phyloP scores from a whole-genome alignment of 179 eudicot genomes.

The Silene coronaria region DNA sequence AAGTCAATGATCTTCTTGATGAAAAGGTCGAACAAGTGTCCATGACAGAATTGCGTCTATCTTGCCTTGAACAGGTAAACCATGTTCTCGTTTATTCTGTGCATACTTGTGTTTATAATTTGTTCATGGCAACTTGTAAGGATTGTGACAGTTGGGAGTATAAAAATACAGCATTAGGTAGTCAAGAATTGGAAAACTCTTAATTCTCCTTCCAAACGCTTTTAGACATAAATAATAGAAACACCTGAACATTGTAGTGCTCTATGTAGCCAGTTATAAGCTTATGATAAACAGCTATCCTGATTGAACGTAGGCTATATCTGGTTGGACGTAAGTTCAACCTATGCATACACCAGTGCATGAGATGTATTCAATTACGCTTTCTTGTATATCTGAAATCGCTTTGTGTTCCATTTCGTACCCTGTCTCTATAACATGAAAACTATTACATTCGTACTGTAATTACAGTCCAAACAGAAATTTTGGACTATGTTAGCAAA shows the following conservation, averaged over 20 bases:
- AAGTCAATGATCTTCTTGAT: constrained; percentile 69
- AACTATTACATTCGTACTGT: no score
- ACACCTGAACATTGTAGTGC: background rate
- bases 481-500: no score
- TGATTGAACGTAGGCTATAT: no score
- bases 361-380: no score
- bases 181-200: background rate
- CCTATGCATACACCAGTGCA: no score
- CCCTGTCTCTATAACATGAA: no score
- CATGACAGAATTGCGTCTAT: constrained; percentile 59
- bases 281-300: no score
- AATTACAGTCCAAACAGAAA: no score
- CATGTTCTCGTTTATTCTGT: background rate
- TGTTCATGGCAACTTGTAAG: constrained; percentile 1
- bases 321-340: no score
- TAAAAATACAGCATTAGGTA: background rate
- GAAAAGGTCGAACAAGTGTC: constrained; percentile 81
- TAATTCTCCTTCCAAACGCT: background rate
- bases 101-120: background rate
- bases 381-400: no score
- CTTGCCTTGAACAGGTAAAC: constrained; percentile 75
- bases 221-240: background rate
- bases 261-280: background rate
- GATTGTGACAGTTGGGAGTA: background rate
- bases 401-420: no score